Percentiles rank a stretch among this genome's conserved stretches.
Evolutionary conservation across 345 rosid species (phyloP).

Genomic region (Aegle marmelos): DNA sequence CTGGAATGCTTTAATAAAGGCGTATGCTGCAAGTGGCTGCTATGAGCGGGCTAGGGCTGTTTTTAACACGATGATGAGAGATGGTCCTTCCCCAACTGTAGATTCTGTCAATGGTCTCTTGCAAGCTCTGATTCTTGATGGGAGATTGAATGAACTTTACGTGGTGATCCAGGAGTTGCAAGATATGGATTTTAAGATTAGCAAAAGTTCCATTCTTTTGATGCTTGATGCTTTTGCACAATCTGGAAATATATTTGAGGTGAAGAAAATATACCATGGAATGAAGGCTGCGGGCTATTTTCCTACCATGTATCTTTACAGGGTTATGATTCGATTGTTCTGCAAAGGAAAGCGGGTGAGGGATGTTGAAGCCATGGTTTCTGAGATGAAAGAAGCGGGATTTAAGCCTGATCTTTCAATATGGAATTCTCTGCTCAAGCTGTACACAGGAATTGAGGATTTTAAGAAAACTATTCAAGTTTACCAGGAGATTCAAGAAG

Average conservation of each 20-base stretch:
- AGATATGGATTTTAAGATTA: slow-evolving; percentile 89
- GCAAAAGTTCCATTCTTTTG: slow-evolving; percentile 86
- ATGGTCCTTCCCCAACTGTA: slow-evolving; percentile 92
- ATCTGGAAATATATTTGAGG: slow-evolving; percentile 82
- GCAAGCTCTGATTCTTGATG: slow-evolving; percentile 74
- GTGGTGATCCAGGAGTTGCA: slow-evolving; percentile 87
- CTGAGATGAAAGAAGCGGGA: slow-evolving; percentile 88
- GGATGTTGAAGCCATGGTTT: slow-evolving; percentile 86
- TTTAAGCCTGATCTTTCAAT: slow-evolving; percentile 81
- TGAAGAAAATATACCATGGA: slow-evolving; percentile 84
- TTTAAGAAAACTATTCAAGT: slow-evolving; percentile 66
- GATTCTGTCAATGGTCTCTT: slow-evolving; percentile 81
- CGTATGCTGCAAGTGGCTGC: slow-evolving; percentile 87
- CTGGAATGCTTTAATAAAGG: slow-evolving; percentile 84
- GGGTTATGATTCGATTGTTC: slow-evolving; percentile 69
- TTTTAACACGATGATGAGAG: slow-evolving; percentile 88
- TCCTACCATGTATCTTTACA: slow-evolving; percentile 91
- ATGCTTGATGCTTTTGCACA: slow-evolving; percentile 87
- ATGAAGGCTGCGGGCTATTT: slow-evolving; percentile 96
- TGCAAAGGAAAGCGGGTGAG: slow-evolving; percentile 75
- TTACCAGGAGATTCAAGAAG: slow-evolving; percentile 66
- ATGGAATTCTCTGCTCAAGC: slow-evolving; percentile 85
- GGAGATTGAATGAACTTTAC: slow-evolving; percentile 81
- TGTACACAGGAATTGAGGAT: slow-evolving; percentile 73
- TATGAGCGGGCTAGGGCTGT: slow-evolving; percentile 92